A percentile compares a stretch with the other conserved stretches of the same genome.
Conservation (phyloP, 1,284 basidiomycete genomes). For the Leccinum brunneo-olivaceum region DNA sequence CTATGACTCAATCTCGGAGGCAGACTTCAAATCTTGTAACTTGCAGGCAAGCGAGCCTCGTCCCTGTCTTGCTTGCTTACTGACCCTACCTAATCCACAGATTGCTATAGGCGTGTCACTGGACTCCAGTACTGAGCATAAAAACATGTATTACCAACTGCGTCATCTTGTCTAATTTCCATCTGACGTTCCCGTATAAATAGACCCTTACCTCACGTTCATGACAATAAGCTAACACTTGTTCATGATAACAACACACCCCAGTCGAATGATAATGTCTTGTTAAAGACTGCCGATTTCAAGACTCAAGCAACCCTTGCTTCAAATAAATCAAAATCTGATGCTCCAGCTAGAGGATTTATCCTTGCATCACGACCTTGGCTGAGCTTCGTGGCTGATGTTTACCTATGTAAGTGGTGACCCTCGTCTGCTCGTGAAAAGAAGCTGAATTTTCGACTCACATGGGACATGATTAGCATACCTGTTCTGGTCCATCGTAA, state of each 20-base stretch:
- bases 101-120: constrained; percentile 27
- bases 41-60: constrained; percentile 38
- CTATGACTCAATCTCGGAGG: constrained; percentile 65
- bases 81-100: constrained; percentile 17
- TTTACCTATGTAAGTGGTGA: constrained; percentile 46
- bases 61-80: background rate
- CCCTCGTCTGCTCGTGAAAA: constrained; percentile 22
- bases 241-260: background rate
- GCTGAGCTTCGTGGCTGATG: constrained; percentile 42
- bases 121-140: constrained; percentile 14
- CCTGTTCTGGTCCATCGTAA: constrained; percentile 84
- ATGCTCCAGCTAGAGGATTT: background rate
- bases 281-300: background rate
- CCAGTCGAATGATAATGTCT: constrained; percentile 2
- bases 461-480: constrained; percentile 50
- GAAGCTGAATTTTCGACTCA: constrained; percentile 30
- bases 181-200: constrained; percentile 19
- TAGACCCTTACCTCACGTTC: constrained; percentile 16
- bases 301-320: background rate
- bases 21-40: constrained; percentile 54
- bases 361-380: constrained; percentile 15
- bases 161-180: constrained; percentile 18
- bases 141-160: constrained; percentile 27
- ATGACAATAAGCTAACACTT: constrained; percentile 8
- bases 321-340: background rate